A percentile compares a stretch with the other conserved stretches of the same genome.
Evolutionary conservation across 2,329 filamentous ascomycete genomes (phyloP).

Genomic region (Samsoniella hepiali): DNA sequence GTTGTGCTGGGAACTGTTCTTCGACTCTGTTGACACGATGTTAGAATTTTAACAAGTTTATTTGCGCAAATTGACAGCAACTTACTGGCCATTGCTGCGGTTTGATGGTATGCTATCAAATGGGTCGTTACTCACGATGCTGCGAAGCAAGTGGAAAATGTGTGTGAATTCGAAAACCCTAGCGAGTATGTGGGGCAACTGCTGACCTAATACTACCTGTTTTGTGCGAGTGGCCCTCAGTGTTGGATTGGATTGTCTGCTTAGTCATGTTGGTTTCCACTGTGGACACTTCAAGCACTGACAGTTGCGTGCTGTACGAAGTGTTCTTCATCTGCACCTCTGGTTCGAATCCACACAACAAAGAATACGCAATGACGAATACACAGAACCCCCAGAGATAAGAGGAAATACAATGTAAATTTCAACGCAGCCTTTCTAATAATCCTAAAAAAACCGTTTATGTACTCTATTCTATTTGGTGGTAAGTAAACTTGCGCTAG

Average conservation of each 20-base stretch:
- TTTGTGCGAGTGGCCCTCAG: neutral
- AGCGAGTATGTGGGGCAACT: constrained; percentile 25
- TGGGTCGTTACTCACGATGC: constrained; percentile 20
- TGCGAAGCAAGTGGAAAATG: constrained; percentile 27
- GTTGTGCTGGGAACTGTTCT: constrained; percentile 99
- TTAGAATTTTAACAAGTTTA: neutral
- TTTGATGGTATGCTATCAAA: constrained; percentile 23
- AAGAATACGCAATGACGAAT: neutral
- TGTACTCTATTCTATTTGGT: constrained; percentile 8
- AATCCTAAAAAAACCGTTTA: neutral
- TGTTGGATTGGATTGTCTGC: neutral
- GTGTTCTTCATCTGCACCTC: neutral
- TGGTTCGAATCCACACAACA: neutral
- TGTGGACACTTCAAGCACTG: no score
- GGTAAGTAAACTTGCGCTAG: constrained; percentile 5
- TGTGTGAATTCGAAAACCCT: constrained; percentile 21
- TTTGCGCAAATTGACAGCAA: constrained; percentile 18
- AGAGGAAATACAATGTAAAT: neutral
- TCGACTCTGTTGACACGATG: constrained; percentile 68
- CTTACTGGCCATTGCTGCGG: constrained; percentile 43
- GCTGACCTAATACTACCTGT: constrained; percentile 25
- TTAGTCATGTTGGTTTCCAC: neutral
- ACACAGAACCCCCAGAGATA: neutral
- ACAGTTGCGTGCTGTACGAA: no score
- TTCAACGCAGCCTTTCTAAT: constrained; percentile 3